Percentiles rank a stretch among this genome's conserved stretches.
These are phyloP conservation scores for Isatis lusitanica DNA, from an alignment of 441 rosid genomes.

Conservation along the genomic window DNA sequence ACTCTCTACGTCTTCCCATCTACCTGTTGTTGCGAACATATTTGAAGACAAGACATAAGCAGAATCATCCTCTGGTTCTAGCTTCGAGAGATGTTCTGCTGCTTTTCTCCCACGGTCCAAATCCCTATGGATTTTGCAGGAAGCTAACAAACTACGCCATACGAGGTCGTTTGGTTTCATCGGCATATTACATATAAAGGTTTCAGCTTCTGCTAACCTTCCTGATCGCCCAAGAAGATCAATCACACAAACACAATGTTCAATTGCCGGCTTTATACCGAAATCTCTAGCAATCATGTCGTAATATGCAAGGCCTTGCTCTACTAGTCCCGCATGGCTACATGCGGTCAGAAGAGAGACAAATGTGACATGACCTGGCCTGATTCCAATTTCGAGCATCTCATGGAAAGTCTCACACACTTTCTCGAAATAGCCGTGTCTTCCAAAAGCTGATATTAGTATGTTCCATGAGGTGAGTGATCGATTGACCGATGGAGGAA, in stretches of 20 bases:
- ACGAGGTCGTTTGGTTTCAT: constrained; percentile 57
- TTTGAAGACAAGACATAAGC: constrained; percentile 84
- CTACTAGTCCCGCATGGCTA: constrained; percentile 84
- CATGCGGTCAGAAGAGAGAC: constrained; percentile 89
- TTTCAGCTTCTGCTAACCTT: constrained; percentile 67
- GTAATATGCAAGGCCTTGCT: constrained; percentile 72
- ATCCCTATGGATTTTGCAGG: constrained; percentile 77
- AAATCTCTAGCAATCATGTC: constrained; percentile 61
- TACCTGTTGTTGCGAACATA: constrained; percentile 74
- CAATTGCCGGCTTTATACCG: constrained; percentile 51
- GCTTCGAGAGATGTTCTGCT: constrained; percentile 55
- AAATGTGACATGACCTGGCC: constrained; percentile 83
- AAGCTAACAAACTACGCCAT: constrained; percentile 82
- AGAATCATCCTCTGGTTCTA: constrained; percentile 79
- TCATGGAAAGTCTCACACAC: constrained; percentile 72
- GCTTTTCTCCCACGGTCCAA: constrained; percentile 73
- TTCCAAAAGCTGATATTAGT: constrained; percentile 74
- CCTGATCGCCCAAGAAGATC: constrained; percentile 97
- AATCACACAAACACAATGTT: constrained; percentile 82
- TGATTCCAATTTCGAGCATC: constrained; percentile 60
- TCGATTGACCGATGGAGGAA: constrained; percentile 47
- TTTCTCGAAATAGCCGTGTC: constrained; percentile 65
- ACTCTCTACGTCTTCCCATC: constrained; percentile 73
- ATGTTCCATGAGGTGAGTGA: constrained; percentile 76
- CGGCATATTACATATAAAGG: constrained; percentile 68